These are phyloP conservation scores for Botrytis paeoniae DNA, from an alignment of 2,329 filamentous ascomycete genomes.

Conservation along the genomic window DNA sequence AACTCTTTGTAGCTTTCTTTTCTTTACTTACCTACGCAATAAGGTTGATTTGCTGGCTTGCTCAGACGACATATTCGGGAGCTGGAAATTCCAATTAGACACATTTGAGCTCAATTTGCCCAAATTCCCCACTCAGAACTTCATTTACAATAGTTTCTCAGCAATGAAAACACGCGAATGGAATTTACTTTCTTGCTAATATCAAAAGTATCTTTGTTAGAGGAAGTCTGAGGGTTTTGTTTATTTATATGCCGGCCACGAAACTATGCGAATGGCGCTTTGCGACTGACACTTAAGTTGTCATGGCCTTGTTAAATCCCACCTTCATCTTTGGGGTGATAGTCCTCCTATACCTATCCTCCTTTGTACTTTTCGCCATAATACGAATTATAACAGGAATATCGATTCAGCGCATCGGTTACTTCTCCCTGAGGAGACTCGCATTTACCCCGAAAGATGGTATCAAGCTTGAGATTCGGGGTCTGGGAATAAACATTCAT, in stretches of 20 bases:
- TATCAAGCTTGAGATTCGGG: slow-evolving; percentile 82
- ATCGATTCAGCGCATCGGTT: slow-evolving; percentile 93
- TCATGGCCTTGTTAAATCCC: slow-evolving; percentile 65
- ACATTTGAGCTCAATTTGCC: slow-evolving; percentile 15
- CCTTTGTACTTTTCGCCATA: slow-evolving; percentile 91
- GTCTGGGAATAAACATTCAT: slow-evolving; percentile 83
- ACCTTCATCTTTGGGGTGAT: slow-evolving; percentile 84
- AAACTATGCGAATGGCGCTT: slow-evolving; percentile 17
- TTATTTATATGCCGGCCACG: background rate
- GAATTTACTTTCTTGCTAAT: slow-evolving; percentile 12
- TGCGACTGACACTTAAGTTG: slow-evolving; percentile 18
- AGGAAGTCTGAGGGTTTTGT: background rate
- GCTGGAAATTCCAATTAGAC: slow-evolving; percentile 17
- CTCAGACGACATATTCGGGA: slow-evolving; percentile 2
- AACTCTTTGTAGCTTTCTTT: background rate
- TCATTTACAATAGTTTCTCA: slow-evolving; percentile 9
- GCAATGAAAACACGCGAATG: slow-evolving; percentile 18
- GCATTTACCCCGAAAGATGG: slow-evolving; percentile 88
- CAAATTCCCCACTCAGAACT: slow-evolving; percentile 13
- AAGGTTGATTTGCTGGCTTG: background rate
- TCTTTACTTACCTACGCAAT: background rate
- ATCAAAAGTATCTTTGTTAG: slow-evolving; percentile 15
- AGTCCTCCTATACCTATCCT: slow-evolving; percentile 82
- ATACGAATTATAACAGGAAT: slow-evolving; percentile 89
- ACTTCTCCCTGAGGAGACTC: slow-evolving; percentile 85